Base-by-base conservation (phyloP, 2,329 filamentous ascomycete genomes). In the Fusarium agapanthi region DNA sequence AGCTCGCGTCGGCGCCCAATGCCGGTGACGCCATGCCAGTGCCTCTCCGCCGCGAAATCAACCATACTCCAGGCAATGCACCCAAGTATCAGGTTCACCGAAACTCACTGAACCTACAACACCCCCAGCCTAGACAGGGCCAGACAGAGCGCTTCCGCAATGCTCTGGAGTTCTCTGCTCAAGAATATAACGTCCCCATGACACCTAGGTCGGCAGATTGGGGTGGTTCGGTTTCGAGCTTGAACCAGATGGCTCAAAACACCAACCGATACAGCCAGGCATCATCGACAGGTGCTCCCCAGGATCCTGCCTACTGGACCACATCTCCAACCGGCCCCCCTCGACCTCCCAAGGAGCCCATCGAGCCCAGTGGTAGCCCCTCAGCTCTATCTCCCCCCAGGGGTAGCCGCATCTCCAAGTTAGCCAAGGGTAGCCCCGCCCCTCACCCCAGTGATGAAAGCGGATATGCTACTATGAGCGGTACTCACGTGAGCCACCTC, bases 61-160 rank as follows among this genome's bases (percentile, higher is more conserved):
- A 88, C 65, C 86, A 88, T 77, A 87, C 86, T 9, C 79, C 81
- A 1, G 91, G 89, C 74, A 92, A 95, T 76, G 92, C 95, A 74
- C 92, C 93, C 51, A 95, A 95, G 81, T 95, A 95, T 81, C 91
- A 92, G 80, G 92, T 92, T 62, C 92, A 95, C 80, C 91, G 93
- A 75, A 93, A 95, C 82, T 95, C 92, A 32, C 81, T 95, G 62
- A 94, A 94, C 76, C 84, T 95, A 43, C 90, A 94, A 78, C 93
- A 95, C 80, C 93, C 93, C 11, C 93, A 95, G 79, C 93, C 93
- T 14, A 86, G 92, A 34, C 90, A 89, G 24, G 93, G 93, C 1
- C 90, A 93, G 62, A 93, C 91, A 2, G 89, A 92, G 79, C 90
- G 91, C 32, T 93, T 94, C 81, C 90, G 93, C 75, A 92, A 89